These are phyloP conservation scores for Rhododendron ovatum DNA, from an alignment of 148 eudicot genomes.

Conservation along the genomic window DNA sequence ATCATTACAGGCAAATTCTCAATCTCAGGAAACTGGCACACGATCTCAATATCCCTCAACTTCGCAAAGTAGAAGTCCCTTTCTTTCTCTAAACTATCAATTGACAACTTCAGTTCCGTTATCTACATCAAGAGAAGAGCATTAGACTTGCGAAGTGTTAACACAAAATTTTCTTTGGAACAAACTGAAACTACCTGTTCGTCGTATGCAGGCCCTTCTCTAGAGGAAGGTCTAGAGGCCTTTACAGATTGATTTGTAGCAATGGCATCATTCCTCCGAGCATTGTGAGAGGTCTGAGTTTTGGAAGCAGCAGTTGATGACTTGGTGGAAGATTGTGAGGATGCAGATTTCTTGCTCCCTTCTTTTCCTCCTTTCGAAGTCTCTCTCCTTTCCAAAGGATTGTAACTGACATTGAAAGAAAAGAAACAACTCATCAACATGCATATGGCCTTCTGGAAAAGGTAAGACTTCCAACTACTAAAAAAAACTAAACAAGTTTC, in stretches of 20 bases:
- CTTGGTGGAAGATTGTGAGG: slow-evolving; percentile 51
- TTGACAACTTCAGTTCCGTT: slow-evolving; percentile 75
- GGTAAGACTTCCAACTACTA: not conserved
- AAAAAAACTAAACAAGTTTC: not conserved
- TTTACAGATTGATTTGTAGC: slow-evolving; percentile 43
- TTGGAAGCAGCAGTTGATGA: slow-evolving; percentile 40
- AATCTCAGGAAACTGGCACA: slow-evolving; percentile 79
- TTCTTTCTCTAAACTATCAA: slow-evolving; percentile 87
- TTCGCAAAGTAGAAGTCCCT: slow-evolving; percentile 92
- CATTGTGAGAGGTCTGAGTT: slow-evolving; percentile 39
- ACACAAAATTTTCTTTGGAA: not conserved
- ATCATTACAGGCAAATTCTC: slow-evolving; percentile 55
- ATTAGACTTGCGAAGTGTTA: slow-evolving; percentile 3
- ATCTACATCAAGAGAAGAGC: slow-evolving; percentile 41
- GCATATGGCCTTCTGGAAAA: not conserved
- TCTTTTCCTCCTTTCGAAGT: slow-evolving; percentile 80
- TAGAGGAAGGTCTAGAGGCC: slow-evolving; percentile 51
- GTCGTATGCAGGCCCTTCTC: slow-evolving; percentile 41
- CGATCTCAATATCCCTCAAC: slow-evolving; percentile 79
- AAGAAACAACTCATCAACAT: not conserved
- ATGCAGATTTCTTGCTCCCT: slow-evolving; percentile 47
- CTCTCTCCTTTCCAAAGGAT: slow-evolving; percentile 81
- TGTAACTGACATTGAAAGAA: slow-evolving; percentile 42
- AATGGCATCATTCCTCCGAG: slow-evolving; percentile 49
- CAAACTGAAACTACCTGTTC: slow-evolving; percentile 46